Conservation (phyloP, 768 basidiomycete genomes). For the Amanita pallidorosea region DNA sequence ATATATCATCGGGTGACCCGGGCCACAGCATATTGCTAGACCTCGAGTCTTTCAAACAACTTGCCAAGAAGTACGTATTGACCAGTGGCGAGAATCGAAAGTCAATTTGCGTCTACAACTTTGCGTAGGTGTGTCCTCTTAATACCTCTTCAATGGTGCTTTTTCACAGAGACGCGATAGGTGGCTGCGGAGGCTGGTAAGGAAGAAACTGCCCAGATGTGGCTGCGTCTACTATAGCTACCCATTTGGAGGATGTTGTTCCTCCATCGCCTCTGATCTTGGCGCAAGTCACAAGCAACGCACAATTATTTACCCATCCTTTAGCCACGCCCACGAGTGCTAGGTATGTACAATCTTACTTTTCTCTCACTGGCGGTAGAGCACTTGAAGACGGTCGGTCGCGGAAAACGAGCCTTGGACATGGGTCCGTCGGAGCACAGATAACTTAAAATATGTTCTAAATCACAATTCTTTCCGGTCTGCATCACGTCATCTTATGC, state of each 20-base stretch:
- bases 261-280: slow-evolving; percentile 22
- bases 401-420: slow-evolving; percentile 17
- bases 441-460: slow-evolving; percentile 5
- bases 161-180: too few species aligned
- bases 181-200: slow-evolving; percentile 49
- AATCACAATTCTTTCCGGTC: slow-evolving; percentile 20
- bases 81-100: slow-evolving; percentile 33
- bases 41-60: slow-evolving; percentile 36
- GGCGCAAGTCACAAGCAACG: slow-evolving; percentile 8
- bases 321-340: slow-evolving; percentile 2
- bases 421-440: slow-evolving; percentile 9
- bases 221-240: slow-evolving; percentile 56
- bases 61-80: slow-evolving; percentile 58
- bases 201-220: slow-evolving; percentile 47
- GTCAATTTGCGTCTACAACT: slow-evolving; percentile 48
- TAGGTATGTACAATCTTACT: background rate
- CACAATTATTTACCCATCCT: background rate
- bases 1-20: too few species aligned
- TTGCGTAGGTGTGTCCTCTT: slow-evolving; percentile 30
- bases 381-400: slow-evolving; percentile 3
- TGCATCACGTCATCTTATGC: slow-evolving; percentile 39
- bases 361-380: background rate
- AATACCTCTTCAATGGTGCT: too few species aligned
- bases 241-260: slow-evolving; percentile 39
- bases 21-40: too few species aligned